phyloP scores from a whole-genome alignment of 2,329 filamentous ascomycete species.

The Botrytis sinoallii region DNA sequence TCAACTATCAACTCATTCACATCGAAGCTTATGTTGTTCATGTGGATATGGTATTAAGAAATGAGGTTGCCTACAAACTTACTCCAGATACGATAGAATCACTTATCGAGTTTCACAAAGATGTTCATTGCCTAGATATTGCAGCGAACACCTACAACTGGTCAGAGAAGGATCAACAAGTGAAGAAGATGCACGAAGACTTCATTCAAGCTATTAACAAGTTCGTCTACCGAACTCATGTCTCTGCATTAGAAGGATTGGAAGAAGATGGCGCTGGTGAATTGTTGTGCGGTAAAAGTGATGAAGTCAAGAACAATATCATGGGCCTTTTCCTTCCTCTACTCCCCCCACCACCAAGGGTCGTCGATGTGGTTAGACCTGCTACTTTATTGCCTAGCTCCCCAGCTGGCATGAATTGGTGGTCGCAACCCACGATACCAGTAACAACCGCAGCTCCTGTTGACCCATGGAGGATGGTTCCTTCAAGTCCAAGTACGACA shows the following conservation, averaged over 20 bases:
- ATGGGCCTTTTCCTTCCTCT: slow-evolving; percentile 81
- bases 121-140: slow-evolving; percentile 87
- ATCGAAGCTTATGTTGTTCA: slow-evolving; percentile 97
- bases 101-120: slow-evolving; percentile 93
- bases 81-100: slow-evolving; percentile 91
- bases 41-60: slow-evolving; percentile 96
- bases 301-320: slow-evolving; percentile 88
- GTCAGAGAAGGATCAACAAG: slow-evolving; percentile 92
- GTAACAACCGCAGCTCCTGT: slow-evolving; percentile 66
- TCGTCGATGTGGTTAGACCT: slow-evolving; percentile 85
- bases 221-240: slow-evolving; percentile 89
- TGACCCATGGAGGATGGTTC: slow-evolving; percentile 86
- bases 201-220: slow-evolving; percentile 96
- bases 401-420: slow-evolving; percentile 70
- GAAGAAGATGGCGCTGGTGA: slow-evolving; percentile 97
- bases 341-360: slow-evolving; percentile 78
- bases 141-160: slow-evolving; percentile 88
- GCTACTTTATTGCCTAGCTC: slow-evolving; percentile 83
- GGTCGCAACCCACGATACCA: slow-evolving; percentile 69
- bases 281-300: slow-evolving; percentile 83
- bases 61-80: slow-evolving; percentile 97
- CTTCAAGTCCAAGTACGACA: slow-evolving; percentile 80
- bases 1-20: slow-evolving; percentile 90
- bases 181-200: slow-evolving; percentile 96
- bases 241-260: slow-evolving; percentile 85